Conservation (phyloP, 2,329 filamentous ascomycete species). For the Aspergillus ustus region DNA sequence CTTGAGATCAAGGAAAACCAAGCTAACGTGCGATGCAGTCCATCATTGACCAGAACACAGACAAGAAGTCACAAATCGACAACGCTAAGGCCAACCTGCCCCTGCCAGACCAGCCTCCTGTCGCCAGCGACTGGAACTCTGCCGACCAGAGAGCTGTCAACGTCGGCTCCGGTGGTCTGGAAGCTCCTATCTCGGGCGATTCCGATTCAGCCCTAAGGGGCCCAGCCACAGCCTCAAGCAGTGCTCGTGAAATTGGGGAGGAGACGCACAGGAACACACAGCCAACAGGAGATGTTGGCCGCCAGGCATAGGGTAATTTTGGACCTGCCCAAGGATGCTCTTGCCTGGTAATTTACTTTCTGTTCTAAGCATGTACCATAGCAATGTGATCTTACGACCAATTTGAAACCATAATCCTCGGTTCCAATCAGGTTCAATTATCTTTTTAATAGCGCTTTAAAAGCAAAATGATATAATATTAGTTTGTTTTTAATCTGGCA, state of each 20-base stretch:
- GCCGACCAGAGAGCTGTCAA: slow-evolving; percentile 71
- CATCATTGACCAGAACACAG: slow-evolving; percentile 44
- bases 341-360: slow-evolving; percentile 46
- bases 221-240: slow-evolving; percentile 63
- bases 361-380: slow-evolving; percentile 8
- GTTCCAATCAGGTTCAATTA: background rate
- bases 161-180: slow-evolving; percentile 65
- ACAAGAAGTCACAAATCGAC: slow-evolving; percentile 69
- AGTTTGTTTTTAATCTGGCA: background rate
- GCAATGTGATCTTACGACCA: slow-evolving; percentile 1
- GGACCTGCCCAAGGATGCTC: slow-evolving; percentile 64
- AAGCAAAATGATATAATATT: background rate
- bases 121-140: slow-evolving; percentile 78
- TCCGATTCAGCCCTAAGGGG: slow-evolving; percentile 59
- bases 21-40: slow-evolving; percentile 32
- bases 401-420: slow-evolving; percentile 4
- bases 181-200: slow-evolving; percentile 58
- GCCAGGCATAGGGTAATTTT: slow-evolving; percentile 64
- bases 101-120: slow-evolving; percentile 76
- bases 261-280: slow-evolving; percentile 59
- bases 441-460: background rate
- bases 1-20: background rate
- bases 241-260: slow-evolving; percentile 53
- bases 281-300: slow-evolving; percentile 57
- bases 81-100: slow-evolving; percentile 74